phyloP scores from a whole-genome alignment of 371 early-diverging fungal species.

The Blakeslea trispora region DNA sequence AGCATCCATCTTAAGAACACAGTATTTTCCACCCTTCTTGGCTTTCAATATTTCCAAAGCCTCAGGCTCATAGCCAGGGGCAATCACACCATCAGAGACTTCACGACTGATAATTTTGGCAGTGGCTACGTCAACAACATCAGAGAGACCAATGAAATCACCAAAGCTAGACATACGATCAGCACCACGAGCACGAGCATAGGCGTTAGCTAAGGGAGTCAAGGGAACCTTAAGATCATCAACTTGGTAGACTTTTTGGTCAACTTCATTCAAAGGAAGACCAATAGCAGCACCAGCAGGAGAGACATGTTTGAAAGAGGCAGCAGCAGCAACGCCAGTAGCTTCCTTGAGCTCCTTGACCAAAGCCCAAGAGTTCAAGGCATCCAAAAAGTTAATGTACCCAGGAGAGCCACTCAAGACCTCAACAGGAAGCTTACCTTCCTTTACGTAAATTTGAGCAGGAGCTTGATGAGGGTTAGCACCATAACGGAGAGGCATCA shows the following conservation, averaged over 20 bases:
- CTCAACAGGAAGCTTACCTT: conserved; percentile 86
- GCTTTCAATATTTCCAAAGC: conserved; percentile 89
- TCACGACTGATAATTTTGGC: conserved; percentile 94
- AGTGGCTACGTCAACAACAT: conserved; percentile 88
- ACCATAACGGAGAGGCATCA: conserved; percentile 93
- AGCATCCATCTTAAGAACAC: conserved; percentile 91
- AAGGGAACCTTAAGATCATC: conserved; percentile 79
- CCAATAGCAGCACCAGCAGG: conserved; percentile 98
- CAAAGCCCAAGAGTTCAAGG: conserved; percentile 95
- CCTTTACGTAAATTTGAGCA: conserved; percentile 86
- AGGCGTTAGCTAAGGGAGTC: conserved; percentile 79
- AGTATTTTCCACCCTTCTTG: conserved; percentile 98
- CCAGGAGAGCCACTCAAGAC: conserved; percentile 94
- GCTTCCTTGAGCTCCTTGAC: conserved; percentile 84
- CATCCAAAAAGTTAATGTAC: conserved; percentile 97
- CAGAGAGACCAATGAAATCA: conserved; percentile 95
- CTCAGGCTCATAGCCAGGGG: conserved; percentile 85
- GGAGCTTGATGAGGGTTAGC: conserved; percentile 98
- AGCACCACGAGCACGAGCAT: conserved; percentile 90
- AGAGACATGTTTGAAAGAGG: conserved; percentile 98
- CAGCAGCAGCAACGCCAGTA: conserved; percentile 75
- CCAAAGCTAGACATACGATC: conserved; percentile 99
- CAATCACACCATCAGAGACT: conserved; percentile 96
- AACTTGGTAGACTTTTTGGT: conserved; percentile 90
- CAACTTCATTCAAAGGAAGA: conserved; percentile 76